phyloP scores from a whole-genome alignment of 169 alveolate species.

The Cryptosporidium andersoni region DNA sequence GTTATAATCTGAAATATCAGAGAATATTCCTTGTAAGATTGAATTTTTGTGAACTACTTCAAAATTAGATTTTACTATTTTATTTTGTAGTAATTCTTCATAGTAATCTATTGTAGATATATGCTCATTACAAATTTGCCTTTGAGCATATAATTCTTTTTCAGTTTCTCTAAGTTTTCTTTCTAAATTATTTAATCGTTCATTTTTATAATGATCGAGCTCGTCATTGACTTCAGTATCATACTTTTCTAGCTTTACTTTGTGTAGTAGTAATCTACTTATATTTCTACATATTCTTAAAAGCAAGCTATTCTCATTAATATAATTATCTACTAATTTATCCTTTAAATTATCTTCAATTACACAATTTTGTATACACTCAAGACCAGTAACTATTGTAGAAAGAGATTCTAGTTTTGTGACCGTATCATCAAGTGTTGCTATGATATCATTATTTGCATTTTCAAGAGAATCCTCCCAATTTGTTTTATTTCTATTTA shows the following conservation, averaged over 20 bases:
- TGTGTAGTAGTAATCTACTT: slow-evolving; percentile 24
- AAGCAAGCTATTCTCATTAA: slow-evolving; percentile 41
- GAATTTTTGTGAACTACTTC: no score
- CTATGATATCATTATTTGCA: slow-evolving; percentile 1
- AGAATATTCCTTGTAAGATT: no score
- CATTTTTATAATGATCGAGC: slow-evolving; percentile 17
- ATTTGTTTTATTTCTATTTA: slow-evolving; percentile 27
- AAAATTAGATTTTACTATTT: no score
- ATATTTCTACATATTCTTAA: slow-evolving; percentile 51
- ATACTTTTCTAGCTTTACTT: slow-evolving; percentile 29
- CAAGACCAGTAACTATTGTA: slow-evolving; percentile 14
- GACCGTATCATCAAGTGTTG: slow-evolving; percentile 39
- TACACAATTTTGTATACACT: slow-evolving; percentile 10
- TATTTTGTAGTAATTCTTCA: neutral
- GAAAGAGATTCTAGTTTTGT: slow-evolving; percentile 44
- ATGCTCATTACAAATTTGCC: slow-evolving; percentile 24
- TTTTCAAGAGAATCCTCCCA: slow-evolving; percentile 1
- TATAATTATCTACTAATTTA: neutral
- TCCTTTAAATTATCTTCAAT: slow-evolving; percentile 4
- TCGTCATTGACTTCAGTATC: slow-evolving; percentile 43
- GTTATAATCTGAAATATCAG: no score
- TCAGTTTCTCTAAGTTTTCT: slow-evolving; percentile 23
- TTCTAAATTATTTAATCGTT: slow-evolving; percentile 16
- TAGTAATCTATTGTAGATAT: slow-evolving; percentile 10
- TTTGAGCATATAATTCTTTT: slow-evolving; percentile 3